Percentiles rank a stretch among this genome's conserved stretches.
These are phyloP conservation scores for Ceratocystis diversiconidia DNA, from an alignment of 2,329 filamentous ascomycete species.

Conservation along the genomic window DNA sequence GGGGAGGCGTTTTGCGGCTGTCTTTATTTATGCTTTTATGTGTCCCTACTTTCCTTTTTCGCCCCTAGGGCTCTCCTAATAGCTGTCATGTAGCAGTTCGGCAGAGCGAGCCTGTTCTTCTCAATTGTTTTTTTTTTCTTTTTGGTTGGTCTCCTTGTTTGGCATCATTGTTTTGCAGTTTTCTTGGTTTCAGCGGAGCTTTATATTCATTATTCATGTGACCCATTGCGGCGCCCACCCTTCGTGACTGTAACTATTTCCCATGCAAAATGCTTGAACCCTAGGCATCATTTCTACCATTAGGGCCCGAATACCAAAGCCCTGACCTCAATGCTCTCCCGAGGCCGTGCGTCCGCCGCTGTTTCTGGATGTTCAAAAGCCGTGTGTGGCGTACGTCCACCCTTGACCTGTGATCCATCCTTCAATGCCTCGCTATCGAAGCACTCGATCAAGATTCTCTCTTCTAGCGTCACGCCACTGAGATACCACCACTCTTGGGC, in stretches of 20 bases:
- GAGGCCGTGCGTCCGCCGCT: slow-evolving; percentile 49
- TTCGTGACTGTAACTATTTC: neutral
- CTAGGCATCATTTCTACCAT: neutral
- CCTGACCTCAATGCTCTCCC: slow-evolving; percentile 84
- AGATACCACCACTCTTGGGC: slow-evolving; percentile 65
- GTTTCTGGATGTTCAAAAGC: slow-evolving; percentile 68
- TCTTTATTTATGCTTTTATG: neutral
- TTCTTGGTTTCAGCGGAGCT: too few relatives aligned
- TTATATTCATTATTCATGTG: neutral
- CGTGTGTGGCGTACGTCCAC: slow-evolving; percentile 52
- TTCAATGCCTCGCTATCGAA: slow-evolving; percentile 45
- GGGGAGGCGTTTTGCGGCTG: neutral
- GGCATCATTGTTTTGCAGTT: too few relatives aligned
- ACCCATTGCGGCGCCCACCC: neutral
- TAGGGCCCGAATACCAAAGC: slow-evolving; percentile 59
- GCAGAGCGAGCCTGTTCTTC: neutral
- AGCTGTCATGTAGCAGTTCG: neutral
- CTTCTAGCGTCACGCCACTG: slow-evolving; percentile 59
- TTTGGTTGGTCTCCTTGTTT: too few relatives aligned
- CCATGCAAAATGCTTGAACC: neutral
- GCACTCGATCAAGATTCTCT: slow-evolving; percentile 65
- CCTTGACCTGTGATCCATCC: slow-evolving; percentile 36
- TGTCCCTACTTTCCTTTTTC: slow-evolving; percentile 19
- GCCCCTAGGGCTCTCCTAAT: neutral
- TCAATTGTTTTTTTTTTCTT: too few relatives aligned